phyloP scores from a whole-genome alignment of 2,329 filamentous ascomycete genomes.

The Hypoxylon sp. region DNA sequence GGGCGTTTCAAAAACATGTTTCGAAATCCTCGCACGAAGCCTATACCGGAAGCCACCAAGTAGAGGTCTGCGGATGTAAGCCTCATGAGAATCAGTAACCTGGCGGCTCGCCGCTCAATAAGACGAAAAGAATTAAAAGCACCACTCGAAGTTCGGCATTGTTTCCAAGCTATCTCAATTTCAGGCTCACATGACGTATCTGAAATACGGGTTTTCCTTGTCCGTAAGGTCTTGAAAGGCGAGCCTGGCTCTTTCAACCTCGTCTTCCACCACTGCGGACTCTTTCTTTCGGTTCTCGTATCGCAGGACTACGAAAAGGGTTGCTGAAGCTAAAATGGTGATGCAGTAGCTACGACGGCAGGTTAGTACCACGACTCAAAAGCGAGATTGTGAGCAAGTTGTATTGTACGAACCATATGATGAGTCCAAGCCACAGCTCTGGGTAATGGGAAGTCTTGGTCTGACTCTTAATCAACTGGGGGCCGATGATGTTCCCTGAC shows the following conservation, averaged over 20 bases:
- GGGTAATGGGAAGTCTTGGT: slow-evolving; percentile 77
- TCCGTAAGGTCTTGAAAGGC: slow-evolving; percentile 78
- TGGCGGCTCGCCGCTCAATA: neutral
- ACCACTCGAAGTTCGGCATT: neutral
- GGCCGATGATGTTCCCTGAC: slow-evolving; percentile 77
- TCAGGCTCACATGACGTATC: slow-evolving; percentile 63
- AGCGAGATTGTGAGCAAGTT: neutral
- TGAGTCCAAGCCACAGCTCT: slow-evolving; percentile 76
- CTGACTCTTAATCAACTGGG: slow-evolving; percentile 76
- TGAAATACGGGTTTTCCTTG: slow-evolving; percentile 75
- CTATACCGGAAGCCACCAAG: slow-evolving; percentile 24
- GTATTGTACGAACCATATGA: slow-evolving; percentile 62
- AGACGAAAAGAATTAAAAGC: neutral
- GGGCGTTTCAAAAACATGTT: slow-evolving; percentile 43
- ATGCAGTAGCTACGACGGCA: slow-evolving; percentile 69
- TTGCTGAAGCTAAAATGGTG: slow-evolving; percentile 68
- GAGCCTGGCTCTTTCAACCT: slow-evolving; percentile 71
- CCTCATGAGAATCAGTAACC: neutral
- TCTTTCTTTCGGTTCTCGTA: slow-evolving; percentile 69
- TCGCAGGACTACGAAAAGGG: slow-evolving; percentile 70
- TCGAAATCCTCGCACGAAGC: slow-evolving; percentile 18
- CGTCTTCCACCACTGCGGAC: slow-evolving; percentile 61
- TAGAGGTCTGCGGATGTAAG: neutral
- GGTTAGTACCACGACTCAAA: slow-evolving; percentile 26
- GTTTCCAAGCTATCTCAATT: slow-evolving; percentile 1